These are phyloP conservation scores for Diplodia intermedia DNA, from an alignment of 2,329 filamentous ascomycete genomes.

Conservation along the genomic window DNA sequence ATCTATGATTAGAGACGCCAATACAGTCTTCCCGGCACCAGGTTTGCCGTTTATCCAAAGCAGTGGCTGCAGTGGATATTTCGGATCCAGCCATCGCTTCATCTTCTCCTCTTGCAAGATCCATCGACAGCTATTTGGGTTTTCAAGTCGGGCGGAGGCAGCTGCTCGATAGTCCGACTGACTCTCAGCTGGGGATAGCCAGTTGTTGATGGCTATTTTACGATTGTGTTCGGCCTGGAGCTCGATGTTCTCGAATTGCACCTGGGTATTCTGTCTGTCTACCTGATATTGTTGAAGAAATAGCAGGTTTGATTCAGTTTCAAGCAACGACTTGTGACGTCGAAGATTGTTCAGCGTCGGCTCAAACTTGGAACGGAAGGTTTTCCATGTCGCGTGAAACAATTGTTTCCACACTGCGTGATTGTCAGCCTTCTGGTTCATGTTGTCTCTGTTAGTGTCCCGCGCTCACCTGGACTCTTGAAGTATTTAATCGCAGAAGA, in stretches of 20 bases:
- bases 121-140: not conserved
- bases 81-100: not conserved
- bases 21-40: conserved; percentile 54
- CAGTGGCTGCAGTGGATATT: conserved; percentile 36
- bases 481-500: conserved; percentile 43
- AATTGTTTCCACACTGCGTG: conserved; percentile 39
- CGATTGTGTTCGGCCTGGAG: conserved; percentile 32
- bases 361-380: conserved; percentile 35
- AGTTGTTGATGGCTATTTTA: conserved; percentile 32
- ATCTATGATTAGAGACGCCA: conserved; percentile 51
- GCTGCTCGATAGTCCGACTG: not conserved
- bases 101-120: not conserved
- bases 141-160: not conserved
- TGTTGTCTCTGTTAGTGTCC: conserved; percentile 10
- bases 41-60: conserved; percentile 52
- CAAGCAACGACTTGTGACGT: conserved; percentile 36
- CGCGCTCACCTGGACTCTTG: conserved; percentile 36
- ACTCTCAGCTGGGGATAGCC: conserved; percentile 31
- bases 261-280: not conserved
- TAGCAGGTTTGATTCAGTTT: conserved; percentile 36
- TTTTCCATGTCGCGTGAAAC: conserved; percentile 40
- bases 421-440: not conserved
- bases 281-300: not conserved
- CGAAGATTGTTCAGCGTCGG: conserved; percentile 37
- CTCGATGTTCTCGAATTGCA: not conserved